Evolutionary conservation across 768 basidiomycete genomes (phyloP), one percentile per base, ranked within the genome.

Genomic region (Tricholoma bakamatsutake): DNA sequence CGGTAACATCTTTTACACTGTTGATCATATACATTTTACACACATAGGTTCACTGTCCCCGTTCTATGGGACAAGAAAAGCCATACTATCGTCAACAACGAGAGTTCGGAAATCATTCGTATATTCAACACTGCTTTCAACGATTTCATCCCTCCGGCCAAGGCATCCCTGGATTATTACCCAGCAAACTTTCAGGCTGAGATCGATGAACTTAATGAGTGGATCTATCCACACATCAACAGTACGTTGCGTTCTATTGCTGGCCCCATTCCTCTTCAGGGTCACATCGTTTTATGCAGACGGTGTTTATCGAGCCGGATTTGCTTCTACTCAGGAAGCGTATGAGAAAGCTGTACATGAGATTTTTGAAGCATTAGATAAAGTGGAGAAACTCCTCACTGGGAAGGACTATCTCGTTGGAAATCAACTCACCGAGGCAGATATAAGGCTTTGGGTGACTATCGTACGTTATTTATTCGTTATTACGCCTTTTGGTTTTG

Each of bases 31-130:
- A n/a, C n/a, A 5, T 40, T 2, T 18, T 17, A 6, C 15, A 13
- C 11, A 40, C 9, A 6, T 53, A 83, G 88, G 37, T 93, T 92
- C 76, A 93, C 93, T 1, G 90, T 93, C 8, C 94, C 94, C 5
- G 71, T 93, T 33, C 76, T 99, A 5, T 99, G 93, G 91, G 97
- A 98, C 73, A 95, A 85, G 75, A 90, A 95, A 69, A 73, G 67
- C 42, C 73, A 86, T 45, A 88, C 87, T 39, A 88, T 98, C 61
- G 97, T 99, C 56, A 98, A 93, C 76, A 98, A 98, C 68, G 96
- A 99, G 67, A 88, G 85, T 60, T 85, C 89, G 2, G 96, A 98
- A 72, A 94, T 98, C 66, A 93, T 98, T 65, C 86, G 96, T 55
- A 89, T 96, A 7, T 81, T 98, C 73, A 98, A 99, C 71, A 78